Evolutionary conservation across 1,284 basidiomycete species (phyloP).

Genomic region (Butyriboletus appendiculatus): DNA sequence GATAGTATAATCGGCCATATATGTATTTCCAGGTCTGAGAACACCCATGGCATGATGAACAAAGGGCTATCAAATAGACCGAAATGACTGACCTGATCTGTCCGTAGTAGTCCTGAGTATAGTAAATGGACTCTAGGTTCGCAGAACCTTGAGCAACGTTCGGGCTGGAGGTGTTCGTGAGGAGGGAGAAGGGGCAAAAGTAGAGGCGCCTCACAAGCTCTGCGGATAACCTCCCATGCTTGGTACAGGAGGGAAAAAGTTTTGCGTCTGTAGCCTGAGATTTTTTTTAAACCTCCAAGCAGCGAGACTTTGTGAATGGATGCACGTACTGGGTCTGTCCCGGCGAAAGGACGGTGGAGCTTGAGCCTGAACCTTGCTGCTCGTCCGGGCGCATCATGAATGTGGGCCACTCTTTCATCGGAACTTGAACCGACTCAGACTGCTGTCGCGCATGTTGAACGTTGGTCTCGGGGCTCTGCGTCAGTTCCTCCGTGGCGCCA

Average conservation of each 20-base stretch:
- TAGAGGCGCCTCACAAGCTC: conserved; percentile 16
- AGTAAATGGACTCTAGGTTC: conserved; percentile 2
- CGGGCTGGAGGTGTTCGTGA: conserved; percentile 11
- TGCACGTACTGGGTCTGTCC: conserved; percentile 18
- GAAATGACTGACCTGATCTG: conserved; percentile 16
- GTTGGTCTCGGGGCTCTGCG: neutral
- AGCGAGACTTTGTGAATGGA: neutral
- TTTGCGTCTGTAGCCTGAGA: conserved; percentile 9
- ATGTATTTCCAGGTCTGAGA: conserved; percentile 4
- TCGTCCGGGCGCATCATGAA: conserved; percentile 1
- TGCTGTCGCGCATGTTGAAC: conserved; percentile 9
- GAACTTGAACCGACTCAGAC: neutral
- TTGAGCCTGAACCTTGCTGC: conserved; percentile 8
- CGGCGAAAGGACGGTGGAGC: neutral
- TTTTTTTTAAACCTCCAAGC: neutral
- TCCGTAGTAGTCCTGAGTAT: conserved; percentile 7
- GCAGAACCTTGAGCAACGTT: conserved; percentile 3
- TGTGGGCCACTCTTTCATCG: conserved; percentile 3
- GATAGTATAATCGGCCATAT: conserved; percentile 9
- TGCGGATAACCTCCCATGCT: conserved; percentile 9
- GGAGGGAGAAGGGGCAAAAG: neutral
- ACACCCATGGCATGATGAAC: conserved; percentile 7
- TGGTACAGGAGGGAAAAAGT: neutral
- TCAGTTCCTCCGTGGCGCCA: conserved; percentile 7
- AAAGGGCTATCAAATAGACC: neutral